Conservation (phyloP, 768 basidiomycete species). For the Amanita phalloides region DNA sequence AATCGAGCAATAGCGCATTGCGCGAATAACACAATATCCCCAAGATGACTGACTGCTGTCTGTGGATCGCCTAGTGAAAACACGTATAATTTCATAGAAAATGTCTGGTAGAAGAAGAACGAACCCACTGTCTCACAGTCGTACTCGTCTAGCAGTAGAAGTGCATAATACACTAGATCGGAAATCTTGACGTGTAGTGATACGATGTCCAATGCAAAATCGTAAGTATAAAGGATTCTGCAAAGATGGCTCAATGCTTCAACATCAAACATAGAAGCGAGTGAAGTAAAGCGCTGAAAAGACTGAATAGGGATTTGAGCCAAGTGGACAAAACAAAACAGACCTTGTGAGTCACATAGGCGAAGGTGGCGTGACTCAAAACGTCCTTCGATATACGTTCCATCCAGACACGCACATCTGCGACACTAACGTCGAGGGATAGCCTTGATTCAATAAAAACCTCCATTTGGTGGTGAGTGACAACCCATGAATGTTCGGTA, state of each 20-base stretch:
- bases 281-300: constrained; percentile 45
- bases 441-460: constrained; percentile 49
- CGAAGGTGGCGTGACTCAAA: constrained; percentile 46
- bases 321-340: constrained; percentile 8
- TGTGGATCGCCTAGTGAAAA: constrained; percentile 62
- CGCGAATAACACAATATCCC: constrained; percentile 67
- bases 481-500: background rate
- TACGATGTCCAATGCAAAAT: constrained; percentile 54
- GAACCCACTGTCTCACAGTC: constrained; percentile 75
- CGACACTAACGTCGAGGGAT: constrained; percentile 32
- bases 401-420: constrained; percentile 28
- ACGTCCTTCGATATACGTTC: constrained; percentile 44
- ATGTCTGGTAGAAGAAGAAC: constrained; percentile 13
- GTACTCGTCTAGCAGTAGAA: constrained; percentile 57
- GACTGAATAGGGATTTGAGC: background rate
- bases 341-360: constrained; percentile 48
- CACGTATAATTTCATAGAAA: background rate
- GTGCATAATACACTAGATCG: constrained; percentile 51
- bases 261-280: constrained; percentile 44
- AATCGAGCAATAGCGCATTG: constrained; percentile 59
- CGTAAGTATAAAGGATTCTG: constrained; percentile 48
- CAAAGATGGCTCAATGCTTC: constrained; percentile 66
- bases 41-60: constrained; percentile 67
- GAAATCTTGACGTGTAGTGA: constrained; percentile 57
- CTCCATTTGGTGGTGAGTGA: constrained; percentile 7